phyloP scores from a whole-genome alignment of 2,329 filamentous ascomycete species.

The Macrophomina phaseolina region DNA sequence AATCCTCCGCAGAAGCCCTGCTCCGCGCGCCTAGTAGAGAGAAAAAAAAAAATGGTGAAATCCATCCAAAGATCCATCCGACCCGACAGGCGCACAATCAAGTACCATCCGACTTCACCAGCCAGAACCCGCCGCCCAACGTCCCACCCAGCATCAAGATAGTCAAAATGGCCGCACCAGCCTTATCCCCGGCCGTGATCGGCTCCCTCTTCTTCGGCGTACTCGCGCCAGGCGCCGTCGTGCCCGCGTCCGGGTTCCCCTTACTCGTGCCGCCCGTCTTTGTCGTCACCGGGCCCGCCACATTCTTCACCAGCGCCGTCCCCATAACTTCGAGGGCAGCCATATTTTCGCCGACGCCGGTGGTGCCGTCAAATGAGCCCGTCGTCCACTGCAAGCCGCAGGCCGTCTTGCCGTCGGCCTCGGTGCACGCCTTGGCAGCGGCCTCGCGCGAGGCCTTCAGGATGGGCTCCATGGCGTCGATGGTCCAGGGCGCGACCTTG shows the following conservation, averaged over 20 bases:
- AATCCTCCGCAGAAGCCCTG: neutral
- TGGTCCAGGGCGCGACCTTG: slow-evolving; percentile 46
- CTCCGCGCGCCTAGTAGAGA: neutral
- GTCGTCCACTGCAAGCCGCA: slow-evolving; percentile 55
- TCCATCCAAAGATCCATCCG: neutral
- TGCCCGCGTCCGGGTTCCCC: slow-evolving; percentile 52
- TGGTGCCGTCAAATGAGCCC: slow-evolving; percentile 52
- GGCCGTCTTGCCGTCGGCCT: slow-evolving; percentile 53
- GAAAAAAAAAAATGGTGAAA: neutral
- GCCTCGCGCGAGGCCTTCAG: slow-evolving; percentile 61
- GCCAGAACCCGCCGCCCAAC: slow-evolving; percentile 61
- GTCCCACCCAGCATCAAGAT: slow-evolving; percentile 61
- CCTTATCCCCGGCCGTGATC: slow-evolving; percentile 67
- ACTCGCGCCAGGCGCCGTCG: slow-evolving; percentile 33
- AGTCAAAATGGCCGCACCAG: slow-evolving; percentile 72
- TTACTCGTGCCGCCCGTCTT: slow-evolving; percentile 58
- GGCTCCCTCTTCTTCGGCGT: slow-evolving; percentile 37
- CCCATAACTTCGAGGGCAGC: slow-evolving; percentile 61
- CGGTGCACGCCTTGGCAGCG: slow-evolving; percentile 62
- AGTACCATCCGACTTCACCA: slow-evolving; percentile 42
- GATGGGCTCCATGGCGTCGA: slow-evolving; percentile 54
- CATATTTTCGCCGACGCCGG: slow-evolving; percentile 66
- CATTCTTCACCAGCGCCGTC: slow-evolving; percentile 36
- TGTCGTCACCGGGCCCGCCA: slow-evolving; percentile 46
- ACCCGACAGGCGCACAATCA: too few species aligned